These are phyloP conservation scores for Pseudogymnoascus sp. DNA, from an alignment of 2,329 filamentous ascomycete species.

Conservation along the genomic window DNA sequence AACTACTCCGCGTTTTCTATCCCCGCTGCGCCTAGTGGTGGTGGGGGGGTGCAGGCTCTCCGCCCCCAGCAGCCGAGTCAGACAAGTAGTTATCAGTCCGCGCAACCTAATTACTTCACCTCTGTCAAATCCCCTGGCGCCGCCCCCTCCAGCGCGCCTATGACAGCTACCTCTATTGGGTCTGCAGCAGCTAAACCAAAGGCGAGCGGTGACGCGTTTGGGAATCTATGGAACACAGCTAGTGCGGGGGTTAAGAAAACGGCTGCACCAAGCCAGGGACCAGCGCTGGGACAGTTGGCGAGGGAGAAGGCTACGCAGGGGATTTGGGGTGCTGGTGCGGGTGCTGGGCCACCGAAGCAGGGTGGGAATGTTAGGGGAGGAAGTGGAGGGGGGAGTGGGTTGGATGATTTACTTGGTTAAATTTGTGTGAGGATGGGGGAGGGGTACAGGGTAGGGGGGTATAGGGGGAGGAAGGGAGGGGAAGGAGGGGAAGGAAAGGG, in stretches of 20 bases:
- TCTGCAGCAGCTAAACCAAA: conserved; percentile 39
- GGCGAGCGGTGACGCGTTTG: conserved; percentile 76
- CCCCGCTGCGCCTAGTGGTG: conserved; percentile 30
- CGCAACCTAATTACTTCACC: conserved; percentile 90
- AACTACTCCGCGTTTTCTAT: conserved; percentile 57
- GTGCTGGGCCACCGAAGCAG: conserved; percentile 34
- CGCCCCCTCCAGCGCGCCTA: conserved; percentile 22
- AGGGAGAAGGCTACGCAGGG: conserved; percentile 95
- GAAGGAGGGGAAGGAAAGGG: too few species aligned
- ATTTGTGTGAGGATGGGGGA: background rate
- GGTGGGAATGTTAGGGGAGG: conserved; percentile 21
- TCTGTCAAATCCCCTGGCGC: conserved; percentile 51
- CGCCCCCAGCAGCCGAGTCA: conserved; percentile 38
- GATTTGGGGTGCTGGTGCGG: conserved; percentile 65
- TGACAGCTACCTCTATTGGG: conserved; percentile 21
- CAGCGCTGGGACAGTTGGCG: conserved; percentile 87
- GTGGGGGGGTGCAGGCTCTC: conserved; percentile 30
- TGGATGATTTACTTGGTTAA: conserved; percentile 39
- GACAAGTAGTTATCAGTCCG: conserved; percentile 56
- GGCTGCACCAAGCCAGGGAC: conserved; percentile 50
- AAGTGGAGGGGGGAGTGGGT: conserved; percentile 22
- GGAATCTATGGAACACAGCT: conserved; percentile 65
- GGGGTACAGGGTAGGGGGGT: too few species aligned
- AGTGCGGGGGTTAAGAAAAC: conserved; percentile 69
- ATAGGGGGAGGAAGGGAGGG: too few species aligned